Evolutionary conservation across 148 eudicot species (phyloP), one percentile per base, ranked within the genome.

Genomic region (Rhododendron ovatum): DNA sequence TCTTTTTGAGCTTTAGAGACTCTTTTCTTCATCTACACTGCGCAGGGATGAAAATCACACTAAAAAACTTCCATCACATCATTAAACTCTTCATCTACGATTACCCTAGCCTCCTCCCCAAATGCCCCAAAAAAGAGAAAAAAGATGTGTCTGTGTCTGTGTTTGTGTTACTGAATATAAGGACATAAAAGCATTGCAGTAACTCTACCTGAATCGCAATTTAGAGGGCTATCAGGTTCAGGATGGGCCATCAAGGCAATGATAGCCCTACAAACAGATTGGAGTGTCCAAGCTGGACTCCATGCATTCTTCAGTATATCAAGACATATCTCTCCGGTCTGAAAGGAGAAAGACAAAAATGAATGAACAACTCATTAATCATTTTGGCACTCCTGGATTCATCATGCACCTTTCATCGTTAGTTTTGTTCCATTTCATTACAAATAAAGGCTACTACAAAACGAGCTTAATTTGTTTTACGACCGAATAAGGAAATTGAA

Each of bases 201-300:
- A 41, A 85, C 37, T n/a, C 26, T 87, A 92, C 95, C 92, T 78
- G 93, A 91, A 85, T 90, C 92, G 83, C 93, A 93, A 83, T 90
- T 91, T 22, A 90, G 83, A n/a, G 93, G 93, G 48, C 92, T 93
- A 71, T 93, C 92, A 80, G 99, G 91, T 91, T 97, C 96, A 7
- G 98, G 99, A 91, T 97, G 99, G 69, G 98, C 98, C 99, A 95
- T 97, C 91, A 97, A 86, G 86, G 99, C 98, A 87, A 97, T 97
- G 86, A 97, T 93, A 88, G 99, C 98, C 89, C 98, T 89, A 89
- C 96, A 95, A 78, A 97, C 99, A 86, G 98, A 97, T 85, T 97
- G 99, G 76, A 97, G 90, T 39, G 99, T 97, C 99, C 98, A 97
- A 80, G 98, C 99, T 84, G 98, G 99, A 86, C 99, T 97, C 99